A percentile compares a stretch with the other conserved stretches of the same genome.
These are phyloP conservation scores for Phaffia tasmanica DNA, from an alignment of 768 basidiomycete genomes.

Conservation along the genomic window DNA sequence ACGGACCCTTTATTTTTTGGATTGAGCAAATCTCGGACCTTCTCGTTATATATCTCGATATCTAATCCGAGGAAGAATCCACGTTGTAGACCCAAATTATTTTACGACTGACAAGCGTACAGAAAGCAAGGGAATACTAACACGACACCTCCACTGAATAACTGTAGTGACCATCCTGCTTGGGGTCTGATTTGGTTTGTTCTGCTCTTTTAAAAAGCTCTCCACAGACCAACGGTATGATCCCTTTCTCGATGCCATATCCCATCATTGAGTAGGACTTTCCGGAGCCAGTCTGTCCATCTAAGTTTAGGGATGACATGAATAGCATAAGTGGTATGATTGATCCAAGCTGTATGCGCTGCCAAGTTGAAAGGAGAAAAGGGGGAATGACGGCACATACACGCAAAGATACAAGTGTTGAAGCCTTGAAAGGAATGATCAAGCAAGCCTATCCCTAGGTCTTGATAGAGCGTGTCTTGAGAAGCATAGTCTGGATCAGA, in stretches of 20 bases:
- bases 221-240: slow-evolving; percentile 88
- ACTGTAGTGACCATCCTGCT: slow-evolving; percentile 41
- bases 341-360: neutral
- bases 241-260: slow-evolving; percentile 86
- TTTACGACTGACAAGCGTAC: neutral
- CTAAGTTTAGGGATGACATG: slow-evolving; percentile 2
- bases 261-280: slow-evolving; percentile 43
- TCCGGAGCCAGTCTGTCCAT: slow-evolving; percentile 35
- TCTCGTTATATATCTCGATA: slow-evolving; percentile 88
- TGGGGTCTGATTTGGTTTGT: slow-evolving; percentile 54
- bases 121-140: neutral
- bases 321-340: neutral
- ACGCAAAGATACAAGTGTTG: slow-evolving; percentile 97
- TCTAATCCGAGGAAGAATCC: slow-evolving; percentile 33
- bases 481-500: slow-evolving; percentile 76
- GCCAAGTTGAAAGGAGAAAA: slow-evolving; percentile 8
- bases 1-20: slow-evolving; percentile 74
- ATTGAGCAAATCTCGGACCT: slow-evolving; percentile 92
- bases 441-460: slow-evolving; percentile 83
- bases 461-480: slow-evolving; percentile 87
- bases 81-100: neutral
- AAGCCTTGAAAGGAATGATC: slow-evolving; percentile 94
- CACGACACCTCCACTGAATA: slow-evolving; percentile 95
- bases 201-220: slow-evolving; percentile 80
- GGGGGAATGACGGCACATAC: slow-evolving; percentile 49